Conservation (phyloP, 2,329 filamentous ascomycete genomes). For the Pseudonectria foliicola region DNA sequence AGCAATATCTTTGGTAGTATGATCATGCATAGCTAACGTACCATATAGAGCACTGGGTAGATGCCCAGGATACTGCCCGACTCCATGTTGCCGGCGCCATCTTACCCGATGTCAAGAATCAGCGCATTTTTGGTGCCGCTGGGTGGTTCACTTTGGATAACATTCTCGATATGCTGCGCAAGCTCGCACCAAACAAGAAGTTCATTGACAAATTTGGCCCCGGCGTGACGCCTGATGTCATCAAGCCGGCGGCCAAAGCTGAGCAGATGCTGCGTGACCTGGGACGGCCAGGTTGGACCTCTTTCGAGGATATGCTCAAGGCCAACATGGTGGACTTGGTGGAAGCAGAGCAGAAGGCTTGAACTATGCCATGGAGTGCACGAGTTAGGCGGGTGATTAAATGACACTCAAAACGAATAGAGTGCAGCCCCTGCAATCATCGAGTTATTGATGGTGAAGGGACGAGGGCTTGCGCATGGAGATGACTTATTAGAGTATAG, state of each 20-base stretch:
- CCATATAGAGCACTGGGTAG: conserved; percentile 34
- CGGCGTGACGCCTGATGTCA: conserved; percentile 5
- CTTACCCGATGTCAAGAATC: conserved; percentile 34
- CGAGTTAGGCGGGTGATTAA: too few species aligned
- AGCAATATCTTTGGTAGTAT: too few species aligned
- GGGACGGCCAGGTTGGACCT: conserved; percentile 10
- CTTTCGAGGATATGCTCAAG: conserved; percentile 5
- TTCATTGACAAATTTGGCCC: conserved; percentile 19
- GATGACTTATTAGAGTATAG: too few species aligned
- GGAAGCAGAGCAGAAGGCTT: not conserved
- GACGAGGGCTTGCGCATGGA: too few species aligned
- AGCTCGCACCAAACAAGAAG: conserved; percentile 9
- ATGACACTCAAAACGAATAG: too few species aligned
- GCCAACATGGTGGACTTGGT: not conserved
- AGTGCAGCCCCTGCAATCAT: too few species aligned
- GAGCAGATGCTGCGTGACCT: conserved; percentile 13
- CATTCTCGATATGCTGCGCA: conserved; percentile 24
- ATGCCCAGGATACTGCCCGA: conserved; percentile 41
- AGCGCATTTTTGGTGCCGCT: conserved; percentile 49
- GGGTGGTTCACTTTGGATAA: conserved; percentile 39
- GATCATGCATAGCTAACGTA: too few species aligned
- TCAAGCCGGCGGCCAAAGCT: conserved; percentile 7
- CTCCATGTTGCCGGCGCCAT: conserved; percentile 47
- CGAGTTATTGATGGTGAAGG: too few species aligned
- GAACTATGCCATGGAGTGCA: too few species aligned